Percentiles rank a stretch among this genome's conserved stretches.
Evolutionary conservation across 2,329 filamentous ascomycete genomes (phyloP).

Genomic region (Lachnum nothofagi): DNA sequence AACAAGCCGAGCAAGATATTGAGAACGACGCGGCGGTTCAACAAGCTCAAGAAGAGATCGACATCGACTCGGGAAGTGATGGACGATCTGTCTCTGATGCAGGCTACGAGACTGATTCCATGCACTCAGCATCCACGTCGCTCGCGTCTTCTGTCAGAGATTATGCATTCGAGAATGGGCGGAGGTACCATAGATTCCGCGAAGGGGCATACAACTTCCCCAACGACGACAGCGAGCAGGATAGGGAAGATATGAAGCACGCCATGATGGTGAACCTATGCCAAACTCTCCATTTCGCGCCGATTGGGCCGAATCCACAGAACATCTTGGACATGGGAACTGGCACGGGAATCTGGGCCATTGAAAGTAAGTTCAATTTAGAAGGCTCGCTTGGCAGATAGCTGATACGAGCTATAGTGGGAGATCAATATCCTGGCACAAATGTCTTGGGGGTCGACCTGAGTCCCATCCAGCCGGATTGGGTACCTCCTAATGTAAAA

Average conservation of each 20-base stretch:
- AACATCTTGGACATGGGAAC: constrained; percentile 54
- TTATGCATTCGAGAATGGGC: constrained; percentile 53
- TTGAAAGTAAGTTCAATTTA: constrained; percentile 39
- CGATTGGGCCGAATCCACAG: constrained; percentile 43
- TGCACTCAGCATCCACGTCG: constrained; percentile 23
- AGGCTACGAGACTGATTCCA: constrained; percentile 29
- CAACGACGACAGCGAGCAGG: constrained; percentile 56
- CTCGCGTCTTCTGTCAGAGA: constrained; percentile 39
- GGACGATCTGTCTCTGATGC: constrained; percentile 19
- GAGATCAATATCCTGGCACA: constrained; percentile 41
- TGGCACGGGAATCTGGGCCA: constrained; percentile 56
- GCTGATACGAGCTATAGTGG: constrained; percentile 47
- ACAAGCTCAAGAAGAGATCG: constrained; percentile 28
- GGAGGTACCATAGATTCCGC: constrained; percentile 52
- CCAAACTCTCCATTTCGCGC: constrained; percentile 44
- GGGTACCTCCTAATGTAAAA: constrained; percentile 56
- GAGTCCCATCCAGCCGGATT: constrained; percentile 53
- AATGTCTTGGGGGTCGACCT: constrained; percentile 52
- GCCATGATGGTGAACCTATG: constrained; percentile 28
- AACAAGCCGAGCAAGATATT: constrained; percentile 19
- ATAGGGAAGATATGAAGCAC: constrained; percentile 50
- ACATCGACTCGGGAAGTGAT: constrained; percentile 22
- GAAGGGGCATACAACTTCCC: constrained; percentile 54
- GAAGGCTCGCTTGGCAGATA: not conserved
- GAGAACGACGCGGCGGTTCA: constrained; percentile 20